phyloP scores from a whole-genome alignment of 495 filamentous ascomycete genomes.

The Recurvomyces mirabilis region DNA sequence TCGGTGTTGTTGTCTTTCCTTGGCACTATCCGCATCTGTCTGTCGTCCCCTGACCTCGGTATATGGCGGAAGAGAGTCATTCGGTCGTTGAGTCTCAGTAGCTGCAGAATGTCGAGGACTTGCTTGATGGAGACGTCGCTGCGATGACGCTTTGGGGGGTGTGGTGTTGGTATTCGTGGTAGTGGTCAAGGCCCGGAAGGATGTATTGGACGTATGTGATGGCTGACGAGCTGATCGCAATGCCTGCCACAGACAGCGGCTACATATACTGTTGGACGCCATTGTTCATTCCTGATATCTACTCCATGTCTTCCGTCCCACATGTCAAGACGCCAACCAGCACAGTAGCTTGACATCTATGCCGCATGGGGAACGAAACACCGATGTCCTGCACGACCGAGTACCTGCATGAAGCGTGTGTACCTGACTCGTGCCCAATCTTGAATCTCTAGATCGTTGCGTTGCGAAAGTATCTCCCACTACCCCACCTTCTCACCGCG shows the following conservation, averaged over 20 bases:
- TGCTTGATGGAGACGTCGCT: conserved; percentile 10
- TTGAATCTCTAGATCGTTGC: too few species aligned
- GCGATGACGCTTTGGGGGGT: neutral
- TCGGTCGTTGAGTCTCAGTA: neutral
- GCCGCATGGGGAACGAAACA: too few species aligned
- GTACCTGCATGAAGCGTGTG: too few species aligned
- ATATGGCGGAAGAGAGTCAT: neutral
- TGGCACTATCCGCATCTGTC: neutral
- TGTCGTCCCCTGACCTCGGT: neutral
- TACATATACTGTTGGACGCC: conserved; percentile 11
- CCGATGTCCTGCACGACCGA: too few species aligned
- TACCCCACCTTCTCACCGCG: too few species aligned
- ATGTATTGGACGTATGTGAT: neutral
- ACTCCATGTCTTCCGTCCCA: too few species aligned
- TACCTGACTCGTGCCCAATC: too few species aligned
- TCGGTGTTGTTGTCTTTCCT: conserved; percentile 4
- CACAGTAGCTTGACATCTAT: too few species aligned
- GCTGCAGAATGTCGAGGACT: neutral
- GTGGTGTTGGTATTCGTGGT: neutral
- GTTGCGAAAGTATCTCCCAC: too few species aligned
- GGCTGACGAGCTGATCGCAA: neutral
- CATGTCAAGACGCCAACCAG: too few species aligned
- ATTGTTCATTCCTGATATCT: too few species aligned
- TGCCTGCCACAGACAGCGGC: conserved; percentile 9
- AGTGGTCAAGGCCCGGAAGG: conserved; percentile 1